Conservation (phyloP, 208 protist species). For the Leishmania gerbilli region DNA sequence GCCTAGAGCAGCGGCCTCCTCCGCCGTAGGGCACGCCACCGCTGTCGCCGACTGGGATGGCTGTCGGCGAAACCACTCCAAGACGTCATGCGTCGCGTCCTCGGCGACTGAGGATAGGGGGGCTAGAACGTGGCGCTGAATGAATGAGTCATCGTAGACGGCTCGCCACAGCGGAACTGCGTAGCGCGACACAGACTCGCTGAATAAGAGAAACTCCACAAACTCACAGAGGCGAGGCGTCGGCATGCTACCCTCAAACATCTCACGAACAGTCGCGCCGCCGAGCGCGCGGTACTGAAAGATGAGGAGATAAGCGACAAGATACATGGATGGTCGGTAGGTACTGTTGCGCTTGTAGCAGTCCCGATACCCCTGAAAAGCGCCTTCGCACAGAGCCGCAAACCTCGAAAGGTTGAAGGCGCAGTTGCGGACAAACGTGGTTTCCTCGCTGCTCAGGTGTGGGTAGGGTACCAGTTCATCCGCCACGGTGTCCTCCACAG, state of each 20-base stretch:
- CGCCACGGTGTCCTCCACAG: constrained; percentile 51
- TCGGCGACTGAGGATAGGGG: constrained; percentile 30
- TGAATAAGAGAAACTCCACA: constrained; percentile 56
- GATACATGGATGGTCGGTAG: constrained; percentile 58
- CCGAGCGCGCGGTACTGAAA: constrained; percentile 63
- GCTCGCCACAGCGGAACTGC: constrained; percentile 48
- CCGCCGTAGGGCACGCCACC: constrained; percentile 1
- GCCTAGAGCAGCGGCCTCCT: not conserved
- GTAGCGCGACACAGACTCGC: constrained; percentile 30
- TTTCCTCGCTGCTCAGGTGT: constrained; percentile 32
- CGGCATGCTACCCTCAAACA: constrained; percentile 52
- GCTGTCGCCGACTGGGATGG: not conserved
- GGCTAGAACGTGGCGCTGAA: constrained; percentile 37
- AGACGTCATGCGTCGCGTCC: constrained; percentile 34
- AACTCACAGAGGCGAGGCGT: constrained; percentile 61
- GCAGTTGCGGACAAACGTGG: constrained; percentile 46
- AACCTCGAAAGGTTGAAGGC: constrained; percentile 61
- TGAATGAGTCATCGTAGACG: constrained; percentile 64
- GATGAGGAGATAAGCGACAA: constrained; percentile 75
- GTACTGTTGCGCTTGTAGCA: constrained; percentile 61
- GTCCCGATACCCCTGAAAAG: constrained; percentile 73
- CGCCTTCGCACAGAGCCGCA: constrained; percentile 61
- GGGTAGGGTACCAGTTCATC: constrained; percentile 30
- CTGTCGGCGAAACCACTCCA: constrained; percentile 14
- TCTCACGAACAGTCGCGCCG: constrained; percentile 43